Percentiles rank a stretch among this genome's conserved stretches.
These are phyloP conservation scores for Trametes maxima DNA, from an alignment of 768 basidiomycete species.

Conservation along the genomic window DNA sequence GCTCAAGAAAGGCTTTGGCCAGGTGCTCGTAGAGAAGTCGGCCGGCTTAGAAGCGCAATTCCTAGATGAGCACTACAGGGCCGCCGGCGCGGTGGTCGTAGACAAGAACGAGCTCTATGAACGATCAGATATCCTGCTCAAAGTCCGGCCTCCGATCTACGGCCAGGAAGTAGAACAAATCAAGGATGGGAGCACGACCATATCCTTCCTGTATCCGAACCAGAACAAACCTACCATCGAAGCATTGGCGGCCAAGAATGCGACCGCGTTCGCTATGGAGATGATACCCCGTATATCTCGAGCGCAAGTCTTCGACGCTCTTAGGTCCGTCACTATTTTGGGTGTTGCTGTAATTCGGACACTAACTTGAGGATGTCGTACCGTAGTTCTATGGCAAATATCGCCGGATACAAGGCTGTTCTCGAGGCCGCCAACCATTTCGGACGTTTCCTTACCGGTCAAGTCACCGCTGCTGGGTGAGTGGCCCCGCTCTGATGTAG, in stretches of 20 bases:
- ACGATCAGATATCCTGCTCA: conserved; percentile 76
- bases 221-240: conserved; percentile 81
- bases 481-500: conserved; percentile 30
- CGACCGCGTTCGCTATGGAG: conserved; percentile 88
- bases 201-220: conserved; percentile 82
- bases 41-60: conserved; percentile 79
- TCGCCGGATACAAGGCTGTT: conserved; percentile 91
- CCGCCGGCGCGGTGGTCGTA: conserved; percentile 80
- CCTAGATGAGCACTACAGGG: conserved; percentile 74
- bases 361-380: neutral
- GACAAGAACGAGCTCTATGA: conserved; percentile 69
- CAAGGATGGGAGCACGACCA: conserved; percentile 76
- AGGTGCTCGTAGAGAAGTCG: conserved; percentile 71
- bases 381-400: conserved; percentile 86
- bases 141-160: conserved; percentile 77
- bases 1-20: conserved; percentile 80
- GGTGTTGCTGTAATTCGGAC: neutral
- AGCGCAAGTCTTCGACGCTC: conserved; percentile 87
- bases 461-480: conserved; percentile 88
- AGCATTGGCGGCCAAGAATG: conserved; percentile 60
- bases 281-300: conserved; percentile 90
- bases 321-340: conserved; percentile 54
- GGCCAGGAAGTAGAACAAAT: conserved; percentile 62
- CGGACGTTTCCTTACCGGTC: conserved; percentile 86
- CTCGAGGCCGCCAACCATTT: conserved; percentile 89